Percentiles rank a stretch among this genome's conserved stretches.
phyloP scores from a whole-genome alignment of 2,329 filamentous ascomycete species.

The Albifimbria verrucaria region DNA sequence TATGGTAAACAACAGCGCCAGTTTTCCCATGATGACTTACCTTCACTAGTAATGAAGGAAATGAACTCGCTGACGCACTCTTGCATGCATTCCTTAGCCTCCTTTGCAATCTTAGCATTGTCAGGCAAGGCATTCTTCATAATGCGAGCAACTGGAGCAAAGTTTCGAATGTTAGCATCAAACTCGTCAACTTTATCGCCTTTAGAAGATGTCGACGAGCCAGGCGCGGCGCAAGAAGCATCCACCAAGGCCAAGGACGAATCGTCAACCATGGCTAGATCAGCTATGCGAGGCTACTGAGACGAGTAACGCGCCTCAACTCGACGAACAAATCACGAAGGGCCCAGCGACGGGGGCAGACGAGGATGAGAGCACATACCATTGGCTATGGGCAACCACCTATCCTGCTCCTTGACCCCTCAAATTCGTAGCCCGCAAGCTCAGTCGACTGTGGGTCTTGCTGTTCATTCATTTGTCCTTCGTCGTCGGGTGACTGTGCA shows the following conservation, averaged over 20 bases:
- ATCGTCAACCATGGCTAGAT: slow-evolving; percentile 58
- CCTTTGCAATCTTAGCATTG: slow-evolving; percentile 98
- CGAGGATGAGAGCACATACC: slow-evolving; percentile 63
- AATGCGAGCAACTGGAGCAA: slow-evolving; percentile 94
- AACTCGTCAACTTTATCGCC: slow-evolving; percentile 51
- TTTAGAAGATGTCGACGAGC: slow-evolving; percentile 30
- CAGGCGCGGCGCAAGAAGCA: slow-evolving; percentile 34
- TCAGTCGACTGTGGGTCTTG: slow-evolving; percentile 73
- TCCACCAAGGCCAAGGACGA: slow-evolving; percentile 50
- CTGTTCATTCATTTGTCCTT: slow-evolving; percentile 88
- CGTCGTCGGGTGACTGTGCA: slow-evolving; percentile 90
- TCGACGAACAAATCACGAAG: slow-evolving; percentile 40
- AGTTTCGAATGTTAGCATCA: slow-evolving; percentile 93
- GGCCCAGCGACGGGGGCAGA: slow-evolving; percentile 7
- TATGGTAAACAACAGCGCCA: no score
- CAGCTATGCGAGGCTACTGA: slow-evolving; percentile 29
- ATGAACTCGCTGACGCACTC: slow-evolving; percentile 99
- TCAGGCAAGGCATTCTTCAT: slow-evolving; percentile 98
- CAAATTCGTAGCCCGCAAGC: slow-evolving; percentile 79
- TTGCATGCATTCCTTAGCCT: slow-evolving; percentile 99
- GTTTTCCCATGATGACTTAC: slow-evolving; percentile 53
- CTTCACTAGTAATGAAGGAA: slow-evolving; percentile 98
- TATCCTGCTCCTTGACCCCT: slow-evolving; percentile 97
- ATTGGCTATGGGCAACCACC: slow-evolving; percentile 99
- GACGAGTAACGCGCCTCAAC: slow-evolving; percentile 21